Percentiles rank a stretch among this genome's conserved stretches.
Conservation (phyloP, 768 basidiomycete species). For the Suillus clintonianus region DNA sequence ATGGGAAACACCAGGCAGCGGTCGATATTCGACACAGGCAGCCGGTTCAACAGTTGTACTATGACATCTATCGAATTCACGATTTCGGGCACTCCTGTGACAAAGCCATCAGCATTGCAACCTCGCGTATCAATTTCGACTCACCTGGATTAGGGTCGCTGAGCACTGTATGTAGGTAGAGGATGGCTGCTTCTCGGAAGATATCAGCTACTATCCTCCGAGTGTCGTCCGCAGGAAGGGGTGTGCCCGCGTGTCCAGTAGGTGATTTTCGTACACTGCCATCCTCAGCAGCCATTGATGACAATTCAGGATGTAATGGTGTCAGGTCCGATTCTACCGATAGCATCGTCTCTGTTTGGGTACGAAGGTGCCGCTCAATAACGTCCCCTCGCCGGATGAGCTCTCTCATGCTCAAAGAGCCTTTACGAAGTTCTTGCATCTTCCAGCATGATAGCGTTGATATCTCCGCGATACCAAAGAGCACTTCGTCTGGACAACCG, state of each 20-base stretch:
- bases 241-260: slow-evolving; percentile 32
- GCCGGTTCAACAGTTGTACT: slow-evolving; percentile 50
- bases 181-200: slow-evolving; percentile 63
- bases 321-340: slow-evolving; percentile 34
- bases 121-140: slow-evolving; percentile 18
- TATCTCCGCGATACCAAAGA: slow-evolving; percentile 75
- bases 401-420: slow-evolving; percentile 71
- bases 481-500: slow-evolving; percentile 78
- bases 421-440: slow-evolving; percentile 58
- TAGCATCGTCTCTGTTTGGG: slow-evolving; percentile 37
- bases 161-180: slow-evolving; percentile 72
- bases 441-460: slow-evolving; percentile 81
- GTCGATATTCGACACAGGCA: slow-evolving; percentile 63
- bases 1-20: slow-evolving; percentile 72
- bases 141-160: slow-evolving; percentile 71
- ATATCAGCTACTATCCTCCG: slow-evolving; percentile 52
- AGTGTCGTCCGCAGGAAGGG: slow-evolving; percentile 40
- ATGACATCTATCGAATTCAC: slow-evolving; percentile 54
- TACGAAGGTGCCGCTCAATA: slow-evolving; percentile 67
- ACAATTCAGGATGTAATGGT: slow-evolving; percentile 44
- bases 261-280: slow-evolving; percentile 16
- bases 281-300: slow-evolving; percentile 6
- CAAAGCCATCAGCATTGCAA: slow-evolving; percentile 8
- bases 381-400: slow-evolving; percentile 71
- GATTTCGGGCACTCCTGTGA: slow-evolving; percentile 72